phyloP scores from a whole-genome alignment of 495 filamentous ascomycete genomes.

The Annulohypoxylon stygium region DNA sequence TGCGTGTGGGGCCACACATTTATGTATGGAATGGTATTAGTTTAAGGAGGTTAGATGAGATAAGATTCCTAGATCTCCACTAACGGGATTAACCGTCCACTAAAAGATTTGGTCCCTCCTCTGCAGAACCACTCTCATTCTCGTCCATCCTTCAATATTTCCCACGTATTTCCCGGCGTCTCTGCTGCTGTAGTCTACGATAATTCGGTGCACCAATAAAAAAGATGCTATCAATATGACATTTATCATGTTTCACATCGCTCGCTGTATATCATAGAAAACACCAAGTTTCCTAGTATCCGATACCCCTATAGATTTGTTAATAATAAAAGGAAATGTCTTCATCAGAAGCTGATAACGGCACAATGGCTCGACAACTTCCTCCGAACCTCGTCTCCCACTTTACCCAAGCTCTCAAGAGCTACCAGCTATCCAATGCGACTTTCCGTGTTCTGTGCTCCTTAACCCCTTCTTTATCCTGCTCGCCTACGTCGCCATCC shows the following conservation, averaged over 20 bases:
- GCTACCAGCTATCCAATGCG: slow-evolving; percentile 67
- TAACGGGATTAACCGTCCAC: slow-evolving; percentile 26
- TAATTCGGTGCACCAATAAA: slow-evolving; percentile 9
- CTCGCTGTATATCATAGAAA: slow-evolving; percentile 1
- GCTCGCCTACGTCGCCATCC: slow-evolving; percentile 27
- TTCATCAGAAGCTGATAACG: background rate
- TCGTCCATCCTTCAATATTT: background rate
- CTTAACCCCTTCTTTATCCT: slow-evolving; percentile 52
- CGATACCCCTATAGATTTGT: background rate
- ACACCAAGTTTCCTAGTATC: background rate
- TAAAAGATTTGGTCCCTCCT: slow-evolving; percentile 9
- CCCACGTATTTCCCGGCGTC: background rate
- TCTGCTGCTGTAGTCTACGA: background rate
- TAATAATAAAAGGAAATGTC: slow-evolving; percentile 25
- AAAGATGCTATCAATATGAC: background rate
- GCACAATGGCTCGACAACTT: slow-evolving; percentile 44
- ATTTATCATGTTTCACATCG: background rate
- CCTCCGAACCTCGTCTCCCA: slow-evolving; percentile 51
- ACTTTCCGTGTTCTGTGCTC: slow-evolving; percentile 73
- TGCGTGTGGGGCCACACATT: background rate
- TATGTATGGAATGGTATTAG: background rate
- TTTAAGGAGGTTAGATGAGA: background rate
- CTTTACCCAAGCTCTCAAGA: slow-evolving; percentile 65
- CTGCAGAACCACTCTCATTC: background rate
- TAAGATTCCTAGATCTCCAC: slow-evolving; percentile 1